Conservation (phyloP, 2,329 filamentous ascomycete genomes). For the Talaromyces sp. region DNA sequence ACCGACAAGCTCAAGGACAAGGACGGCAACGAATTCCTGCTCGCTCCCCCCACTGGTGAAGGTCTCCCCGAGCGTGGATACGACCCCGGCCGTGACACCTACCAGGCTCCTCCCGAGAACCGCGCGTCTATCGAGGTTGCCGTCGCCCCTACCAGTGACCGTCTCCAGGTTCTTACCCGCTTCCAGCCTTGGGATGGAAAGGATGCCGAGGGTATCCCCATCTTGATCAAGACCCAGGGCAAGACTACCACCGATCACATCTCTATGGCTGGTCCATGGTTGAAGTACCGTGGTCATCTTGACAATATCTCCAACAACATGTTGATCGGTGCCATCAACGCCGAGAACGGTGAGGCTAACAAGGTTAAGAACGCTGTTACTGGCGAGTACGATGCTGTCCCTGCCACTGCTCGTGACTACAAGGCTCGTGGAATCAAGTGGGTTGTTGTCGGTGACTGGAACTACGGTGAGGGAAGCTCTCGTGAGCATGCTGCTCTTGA, state of each 20-base stretch:
- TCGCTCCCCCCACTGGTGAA: conserved; percentile 71
- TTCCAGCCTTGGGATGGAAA: conserved; percentile 90
- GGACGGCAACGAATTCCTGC: conserved; percentile 92
- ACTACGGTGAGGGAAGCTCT: conserved; percentile 96
- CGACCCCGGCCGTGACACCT: conserved; percentile 86
- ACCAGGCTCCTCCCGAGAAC: conserved; percentile 87
- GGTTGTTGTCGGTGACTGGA: conserved; percentile 99
- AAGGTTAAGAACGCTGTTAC: conserved; percentile 89
- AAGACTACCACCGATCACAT: conserved; percentile 98
- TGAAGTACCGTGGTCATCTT: conserved; percentile 97
- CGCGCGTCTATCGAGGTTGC: conserved; percentile 67
- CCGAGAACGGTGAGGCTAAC: conserved; percentile 94
- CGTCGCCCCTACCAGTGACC: conserved; percentile 84
- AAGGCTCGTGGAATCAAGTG: conserved; percentile 94
- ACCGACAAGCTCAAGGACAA: conserved; percentile 89
- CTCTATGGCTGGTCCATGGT: conserved; percentile 93
- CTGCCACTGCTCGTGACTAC: conserved; percentile 93
- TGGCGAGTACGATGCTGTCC: conserved; percentile 79
- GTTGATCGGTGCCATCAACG: conserved; percentile 95
- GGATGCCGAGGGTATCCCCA: conserved; percentile 76
- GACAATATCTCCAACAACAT: conserved; percentile 99
- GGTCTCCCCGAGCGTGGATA: conserved; percentile 78
- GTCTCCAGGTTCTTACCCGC: conserved; percentile 83
- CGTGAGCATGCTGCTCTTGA: conserved; percentile 98
- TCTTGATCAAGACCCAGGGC: conserved; percentile 92